These are phyloP conservation scores for Ceriops decandra DNA, from an alignment of 345 rosid genomes.

Conservation along the genomic window DNA sequence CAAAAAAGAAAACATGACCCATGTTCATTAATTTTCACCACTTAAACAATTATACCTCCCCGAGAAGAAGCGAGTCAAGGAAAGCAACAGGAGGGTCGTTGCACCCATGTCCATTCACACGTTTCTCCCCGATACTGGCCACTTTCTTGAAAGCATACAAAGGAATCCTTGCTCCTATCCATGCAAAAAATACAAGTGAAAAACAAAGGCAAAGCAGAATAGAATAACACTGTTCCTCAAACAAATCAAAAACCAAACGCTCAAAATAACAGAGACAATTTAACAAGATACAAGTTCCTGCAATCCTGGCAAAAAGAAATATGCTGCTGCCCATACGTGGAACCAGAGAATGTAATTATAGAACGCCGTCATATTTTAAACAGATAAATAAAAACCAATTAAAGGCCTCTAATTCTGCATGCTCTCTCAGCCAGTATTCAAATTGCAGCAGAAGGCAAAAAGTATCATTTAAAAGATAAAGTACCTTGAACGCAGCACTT, in stretches of 20 bases:
- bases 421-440: background rate
- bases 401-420: no score
- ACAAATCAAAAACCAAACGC: background rate
- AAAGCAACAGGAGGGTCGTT: slow-evolving; percentile 54
- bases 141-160: slow-evolving; percentile 62
- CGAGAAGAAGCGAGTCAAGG: slow-evolving; percentile 72
- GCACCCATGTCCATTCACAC: slow-evolving; percentile 23
- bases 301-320: no score
- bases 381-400: background rate
- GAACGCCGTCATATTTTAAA: background rate
- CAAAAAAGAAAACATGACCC: background rate
- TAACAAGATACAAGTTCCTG: background rate
- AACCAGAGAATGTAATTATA: no score
- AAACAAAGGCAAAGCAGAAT: background rate
- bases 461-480: background rate
- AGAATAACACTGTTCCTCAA: slow-evolving; percentile 2
- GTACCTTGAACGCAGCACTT: slow-evolving; percentile 74
- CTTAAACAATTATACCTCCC: slow-evolving; percentile 53
- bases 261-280: background rate
- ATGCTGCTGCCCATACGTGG: no score
- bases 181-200: background rate
- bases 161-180: slow-evolving; percentile 67
- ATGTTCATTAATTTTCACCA: background rate
- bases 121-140: slow-evolving; percentile 26
- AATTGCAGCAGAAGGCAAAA: background rate